A percentile compares a stretch with the other conserved stretches of the same genome.
Evolutionary conservation across 768 basidiomycete genomes (phyloP).

Genomic region (Lactifluus piperatus): DNA sequence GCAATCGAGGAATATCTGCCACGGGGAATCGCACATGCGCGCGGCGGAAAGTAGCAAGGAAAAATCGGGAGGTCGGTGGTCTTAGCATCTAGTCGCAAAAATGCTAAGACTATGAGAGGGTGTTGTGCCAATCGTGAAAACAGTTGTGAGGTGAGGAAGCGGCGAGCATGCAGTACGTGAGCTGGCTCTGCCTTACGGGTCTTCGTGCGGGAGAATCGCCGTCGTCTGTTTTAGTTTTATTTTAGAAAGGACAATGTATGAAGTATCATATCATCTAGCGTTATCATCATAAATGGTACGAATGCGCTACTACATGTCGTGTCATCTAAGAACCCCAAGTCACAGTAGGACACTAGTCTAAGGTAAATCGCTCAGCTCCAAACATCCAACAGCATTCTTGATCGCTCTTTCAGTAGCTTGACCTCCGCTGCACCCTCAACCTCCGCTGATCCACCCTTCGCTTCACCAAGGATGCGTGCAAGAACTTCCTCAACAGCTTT

Average conservation of each 20-base stretch:
- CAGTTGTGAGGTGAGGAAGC: background rate
- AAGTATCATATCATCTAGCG: background rate
- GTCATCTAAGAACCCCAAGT: too few species aligned
- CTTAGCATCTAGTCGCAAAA: constrained; percentile 8
- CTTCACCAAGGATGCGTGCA: constrained; percentile 77
- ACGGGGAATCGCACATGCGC: background rate
- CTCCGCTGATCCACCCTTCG: constrained; percentile 83
- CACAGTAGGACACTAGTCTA: background rate
- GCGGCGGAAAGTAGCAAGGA: background rate
- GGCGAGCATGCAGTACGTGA: background rate
- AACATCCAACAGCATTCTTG: constrained; percentile 78
- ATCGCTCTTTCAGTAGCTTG: constrained; percentile 92
- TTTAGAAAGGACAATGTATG: too few species aligned
- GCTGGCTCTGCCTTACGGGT: background rate
- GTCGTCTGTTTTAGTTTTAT: too few species aligned
- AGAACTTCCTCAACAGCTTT: constrained; percentile 90
- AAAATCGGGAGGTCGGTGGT: background rate
- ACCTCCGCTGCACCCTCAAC: constrained; percentile 88
- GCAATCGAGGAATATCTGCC: background rate
- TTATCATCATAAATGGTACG: background rate
- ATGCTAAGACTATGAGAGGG: background rate
- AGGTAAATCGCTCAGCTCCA: constrained; percentile 51
- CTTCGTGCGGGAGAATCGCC: too few species aligned
- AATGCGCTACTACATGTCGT: constrained; percentile 1
- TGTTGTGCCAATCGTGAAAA: too few species aligned